Conservation (phyloP, 1,139 yeast genomes). For the Geotrichum klebahnii region DNA sequence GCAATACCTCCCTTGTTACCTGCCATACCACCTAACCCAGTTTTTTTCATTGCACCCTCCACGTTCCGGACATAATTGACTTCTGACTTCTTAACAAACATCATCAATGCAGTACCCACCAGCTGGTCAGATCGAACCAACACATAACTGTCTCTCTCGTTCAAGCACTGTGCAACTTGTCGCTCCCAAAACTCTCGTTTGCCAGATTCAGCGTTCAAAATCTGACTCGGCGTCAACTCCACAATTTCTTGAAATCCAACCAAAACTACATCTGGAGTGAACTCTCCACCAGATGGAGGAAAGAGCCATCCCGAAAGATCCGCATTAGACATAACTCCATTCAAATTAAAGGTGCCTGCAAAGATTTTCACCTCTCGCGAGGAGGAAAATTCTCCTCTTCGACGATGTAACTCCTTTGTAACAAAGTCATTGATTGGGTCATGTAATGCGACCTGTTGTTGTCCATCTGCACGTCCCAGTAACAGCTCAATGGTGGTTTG, state of each 20-base stretch:
- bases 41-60: conserved; percentile 76
- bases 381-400: conserved; percentile 57
- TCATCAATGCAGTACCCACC: conserved; percentile 81
- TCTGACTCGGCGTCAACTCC: conserved; percentile 85
- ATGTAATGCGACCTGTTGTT: conserved; percentile 65
- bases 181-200: conserved; percentile 77
- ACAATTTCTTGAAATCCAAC: conserved; percentile 91
- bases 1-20: conserved; percentile 93
- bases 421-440: conserved; percentile 89
- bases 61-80: conserved; percentile 64
- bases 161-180: conserved; percentile 56
- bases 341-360: conserved; percentile 84
- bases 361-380: conserved; percentile 58
- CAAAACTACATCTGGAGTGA: conserved; percentile 63
- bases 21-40: conserved; percentile 88
- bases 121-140: conserved; percentile 81
- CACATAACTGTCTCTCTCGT: conserved; percentile 54
- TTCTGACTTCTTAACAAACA: conserved; percentile 64
- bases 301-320: conserved; percentile 79
- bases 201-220: conserved; percentile 72
- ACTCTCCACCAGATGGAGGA: conserved; percentile 49
- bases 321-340: conserved; percentile 56
- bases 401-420: conserved; percentile 51
- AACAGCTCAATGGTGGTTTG: conserved; percentile 83
- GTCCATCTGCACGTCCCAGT: conserved; percentile 74